These are phyloP conservation scores for Trichoderma endophyticum DNA, from an alignment of 2,329 filamentous ascomycete genomes.

Conservation along the genomic window DNA sequence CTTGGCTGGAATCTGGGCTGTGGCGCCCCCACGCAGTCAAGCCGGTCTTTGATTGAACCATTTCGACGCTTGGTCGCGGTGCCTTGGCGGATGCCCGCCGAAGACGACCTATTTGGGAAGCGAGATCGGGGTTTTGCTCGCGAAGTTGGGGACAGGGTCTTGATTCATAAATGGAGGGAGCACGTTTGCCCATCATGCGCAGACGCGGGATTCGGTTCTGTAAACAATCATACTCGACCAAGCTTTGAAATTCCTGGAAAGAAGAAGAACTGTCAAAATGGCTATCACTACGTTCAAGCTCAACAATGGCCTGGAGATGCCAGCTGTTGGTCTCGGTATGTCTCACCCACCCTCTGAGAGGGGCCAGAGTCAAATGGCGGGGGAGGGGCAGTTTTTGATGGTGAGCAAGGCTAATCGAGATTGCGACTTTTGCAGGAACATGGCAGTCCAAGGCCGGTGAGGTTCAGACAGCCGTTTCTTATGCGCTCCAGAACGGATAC, in stretches of 20 bases:
- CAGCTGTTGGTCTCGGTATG: conserved; percentile 61
- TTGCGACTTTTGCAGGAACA: conserved; percentile 46
- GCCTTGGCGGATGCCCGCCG: conserved; percentile 13
- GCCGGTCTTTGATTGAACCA: neutral
- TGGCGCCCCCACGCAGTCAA: conserved; percentile 15
- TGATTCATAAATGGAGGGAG: neutral
- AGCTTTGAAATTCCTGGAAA: neutral
- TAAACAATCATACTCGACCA: neutral
- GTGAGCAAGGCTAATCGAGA: neutral
- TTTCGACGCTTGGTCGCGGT: conserved; percentile 2
- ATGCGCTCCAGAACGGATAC: conserved; percentile 57
- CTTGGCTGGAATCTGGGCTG: conserved; percentile 17
- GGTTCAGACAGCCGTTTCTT: conserved; percentile 55
- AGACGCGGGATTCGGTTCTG: neutral
- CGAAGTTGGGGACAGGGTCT: neutral
- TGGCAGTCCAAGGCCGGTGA: conserved; percentile 62
- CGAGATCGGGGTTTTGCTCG: conserved; percentile 8
- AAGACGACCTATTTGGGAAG: conserved; percentile 16
- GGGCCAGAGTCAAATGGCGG: neutral
- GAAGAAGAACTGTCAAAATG: conserved; percentile 37
- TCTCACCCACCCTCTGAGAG: conserved; percentile 7
- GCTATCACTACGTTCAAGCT: conserved; percentile 56
- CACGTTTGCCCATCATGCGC: neutral
- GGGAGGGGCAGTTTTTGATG: conserved; percentile 16
- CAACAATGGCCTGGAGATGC: conserved; percentile 62